Evolutionary conservation across 2,329 filamentous ascomycete genomes (phyloP).

Genomic region (Alternaria burnsii): DNA sequence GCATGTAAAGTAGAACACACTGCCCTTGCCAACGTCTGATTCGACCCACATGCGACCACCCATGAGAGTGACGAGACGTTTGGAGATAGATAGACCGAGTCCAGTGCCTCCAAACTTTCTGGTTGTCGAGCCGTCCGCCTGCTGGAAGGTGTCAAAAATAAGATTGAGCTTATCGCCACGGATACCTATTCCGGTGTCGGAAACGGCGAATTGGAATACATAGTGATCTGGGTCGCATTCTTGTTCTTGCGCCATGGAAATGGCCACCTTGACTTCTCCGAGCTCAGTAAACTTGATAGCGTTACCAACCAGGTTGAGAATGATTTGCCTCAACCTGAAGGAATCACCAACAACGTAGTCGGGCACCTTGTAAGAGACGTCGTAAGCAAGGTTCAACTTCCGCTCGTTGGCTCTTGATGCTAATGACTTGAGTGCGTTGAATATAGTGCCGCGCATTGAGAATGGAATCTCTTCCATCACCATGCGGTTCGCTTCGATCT

Average conservation of each 20-base stretch:
- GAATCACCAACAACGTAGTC: constrained; percentile 97
- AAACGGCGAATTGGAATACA: constrained; percentile 93
- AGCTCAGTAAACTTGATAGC: constrained; percentile 99
- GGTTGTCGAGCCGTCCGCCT: constrained; percentile 96
- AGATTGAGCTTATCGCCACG: constrained; percentile 93
- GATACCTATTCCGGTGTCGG: constrained; percentile 96
- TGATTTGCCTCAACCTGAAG: constrained; percentile 95
- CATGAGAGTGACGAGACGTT: constrained; percentile 94
- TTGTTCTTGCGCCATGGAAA: constrained; percentile 73
- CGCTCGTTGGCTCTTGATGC: constrained; percentile 98
- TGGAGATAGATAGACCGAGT: constrained; percentile 92
- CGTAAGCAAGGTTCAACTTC: constrained; percentile 89
- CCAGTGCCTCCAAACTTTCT: constrained; percentile 95
- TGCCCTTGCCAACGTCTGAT: constrained; percentile 89
- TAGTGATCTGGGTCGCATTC: constrained; percentile 78
- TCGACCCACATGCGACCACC: constrained; percentile 96
- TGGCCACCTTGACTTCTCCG: constrained; percentile 94
- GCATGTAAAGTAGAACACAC: constrained; percentile 96
- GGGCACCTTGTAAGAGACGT: constrained; percentile 90
- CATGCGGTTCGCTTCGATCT: constrained; percentile 95
- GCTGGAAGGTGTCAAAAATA: constrained; percentile 99
- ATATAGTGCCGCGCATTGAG: constrained; percentile 90
- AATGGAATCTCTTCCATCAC: constrained; percentile 98
- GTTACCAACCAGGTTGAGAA: constrained; percentile 95
- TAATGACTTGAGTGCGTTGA: constrained; percentile 95